These are phyloP conservation scores for Fragaria ananassa DNA, from an alignment of 306 rosid species.

Conservation along the genomic window DNA sequence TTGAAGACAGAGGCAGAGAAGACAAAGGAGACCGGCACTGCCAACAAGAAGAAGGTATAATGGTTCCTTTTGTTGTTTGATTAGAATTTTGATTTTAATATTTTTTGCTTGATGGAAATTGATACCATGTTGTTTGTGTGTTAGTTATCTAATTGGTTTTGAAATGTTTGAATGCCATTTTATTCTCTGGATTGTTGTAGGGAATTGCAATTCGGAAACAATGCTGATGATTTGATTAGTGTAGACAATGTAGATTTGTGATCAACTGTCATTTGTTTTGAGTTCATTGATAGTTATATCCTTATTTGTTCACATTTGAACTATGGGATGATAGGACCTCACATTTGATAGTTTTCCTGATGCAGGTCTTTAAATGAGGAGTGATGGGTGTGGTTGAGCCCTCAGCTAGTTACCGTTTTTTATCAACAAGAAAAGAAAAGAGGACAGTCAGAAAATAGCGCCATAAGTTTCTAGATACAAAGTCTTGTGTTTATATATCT, in stretches of 20 bases:
- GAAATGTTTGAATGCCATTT: background rate
- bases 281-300: background rate
- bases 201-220: background rate
- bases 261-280: background rate
- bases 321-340: background rate
- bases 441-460: too few relatives aligned
- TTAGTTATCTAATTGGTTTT: background rate
- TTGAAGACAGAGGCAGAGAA: slow-evolving; percentile 71
- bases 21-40: slow-evolving; percentile 52
- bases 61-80: background rate
- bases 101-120: background rate
- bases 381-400: too few relatives aligned
- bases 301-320: background rate
- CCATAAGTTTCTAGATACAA: too few relatives aligned
- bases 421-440: too few relatives aligned
- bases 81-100: background rate
- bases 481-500: too few relatives aligned
- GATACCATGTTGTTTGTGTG: background rate
- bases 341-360: too few relatives aligned
- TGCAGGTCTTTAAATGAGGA: too few relatives aligned
- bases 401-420: too few relatives aligned
- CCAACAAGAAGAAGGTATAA: slow-evolving; percentile 75
- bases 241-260: background rate
- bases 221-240: background rate
- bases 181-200: background rate